phyloP scores from a whole-genome alignment of 176 grass and related monocot genomes.

The Oryza coarctata region DNA sequence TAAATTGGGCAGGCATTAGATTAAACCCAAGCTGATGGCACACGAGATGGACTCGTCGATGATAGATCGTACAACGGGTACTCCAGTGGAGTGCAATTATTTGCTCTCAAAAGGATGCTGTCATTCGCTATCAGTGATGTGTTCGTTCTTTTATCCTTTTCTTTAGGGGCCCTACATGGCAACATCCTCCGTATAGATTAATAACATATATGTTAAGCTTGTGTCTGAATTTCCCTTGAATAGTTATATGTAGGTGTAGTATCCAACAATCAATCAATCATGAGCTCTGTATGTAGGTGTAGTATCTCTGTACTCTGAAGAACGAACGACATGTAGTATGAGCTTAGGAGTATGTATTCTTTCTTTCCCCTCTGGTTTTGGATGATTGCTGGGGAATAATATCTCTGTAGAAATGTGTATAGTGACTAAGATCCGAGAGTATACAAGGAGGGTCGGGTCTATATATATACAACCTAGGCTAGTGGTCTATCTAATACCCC shows the following conservation, averaged over 20 bases:
- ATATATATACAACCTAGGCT: too few species aligned
- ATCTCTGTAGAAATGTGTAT: too few species aligned
- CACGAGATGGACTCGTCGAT: constrained; percentile 1
- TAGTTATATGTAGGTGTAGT: too few species aligned
- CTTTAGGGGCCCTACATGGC: not conserved
- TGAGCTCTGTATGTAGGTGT: not conserved
- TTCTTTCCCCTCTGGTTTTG: not conserved
- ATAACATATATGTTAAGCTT: not conserved
- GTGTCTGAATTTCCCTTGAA: not conserved
- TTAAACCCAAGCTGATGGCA: not conserved
- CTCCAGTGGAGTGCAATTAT: constrained; percentile 24
- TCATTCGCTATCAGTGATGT: not conserved
- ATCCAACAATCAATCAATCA: not conserved
- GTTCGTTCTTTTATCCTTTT: not conserved
- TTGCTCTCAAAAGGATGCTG: constrained; percentile 2
- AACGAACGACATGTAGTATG: not conserved
- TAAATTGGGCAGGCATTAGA: not conserved
- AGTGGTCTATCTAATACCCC: too few species aligned
- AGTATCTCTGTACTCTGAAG: not conserved
- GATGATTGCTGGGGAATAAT: not conserved
- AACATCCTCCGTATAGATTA: not conserved
- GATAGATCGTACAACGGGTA: not conserved
- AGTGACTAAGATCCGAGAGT: too few species aligned
- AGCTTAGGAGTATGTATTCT: too few species aligned
- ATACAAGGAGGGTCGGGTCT: too few species aligned